Base-by-base conservation (phyloP, 1,284 basidiomycete species). In the Pseudomicrostroma phylloplanum region DNA sequence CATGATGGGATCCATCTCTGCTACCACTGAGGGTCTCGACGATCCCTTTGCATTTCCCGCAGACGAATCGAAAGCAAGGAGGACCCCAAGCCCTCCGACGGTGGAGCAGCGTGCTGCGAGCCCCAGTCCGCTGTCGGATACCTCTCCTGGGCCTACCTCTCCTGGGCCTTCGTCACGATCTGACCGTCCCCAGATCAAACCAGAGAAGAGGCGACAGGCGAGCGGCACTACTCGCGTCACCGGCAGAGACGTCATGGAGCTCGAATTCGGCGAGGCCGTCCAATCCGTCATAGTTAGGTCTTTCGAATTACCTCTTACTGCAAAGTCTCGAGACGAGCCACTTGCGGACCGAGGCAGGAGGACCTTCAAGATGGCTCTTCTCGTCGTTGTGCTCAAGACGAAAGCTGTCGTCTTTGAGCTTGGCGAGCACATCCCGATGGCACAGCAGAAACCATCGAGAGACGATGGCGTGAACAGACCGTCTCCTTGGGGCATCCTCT, bases 211-310 rank as follows among this genome's bases (percentile, higher is more conserved):
- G 3, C 30, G 30, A 36, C 30, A 36, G 30, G 4, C 46, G 46
- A 4, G n/a, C 17, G 12, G n/a, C 17, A 48, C 46, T 7, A 48
- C 46, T 26, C 48, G 17, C 12, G 7, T 17, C 51, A n/a, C 48
- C 23, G 70, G 70, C 0, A 59, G 68, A 8, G 67, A 69, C 53
- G 72, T 76, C 12, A 67, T 69, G 7, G 72, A 76, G 53, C 69
- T 76, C 30, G 73, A 76, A 49, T 76, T 76, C 57, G 65, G 67
- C 51, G 67, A 74, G 51, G 61, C 63, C 1, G 72, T 76, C 2
- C 65, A 67, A 21, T 69, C 69, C 7, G 57, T 76, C 40, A 63
- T 65, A 39, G 68, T 69, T 13, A 59, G 65, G 11, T 63, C 70
- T 3, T 59, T 74, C 11, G 43, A 19, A 3, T 40, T 3, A 21